Base-by-base conservation (phyloP, 192 early-diverging fungal genomes). In the Coemansia sp. region DNA sequence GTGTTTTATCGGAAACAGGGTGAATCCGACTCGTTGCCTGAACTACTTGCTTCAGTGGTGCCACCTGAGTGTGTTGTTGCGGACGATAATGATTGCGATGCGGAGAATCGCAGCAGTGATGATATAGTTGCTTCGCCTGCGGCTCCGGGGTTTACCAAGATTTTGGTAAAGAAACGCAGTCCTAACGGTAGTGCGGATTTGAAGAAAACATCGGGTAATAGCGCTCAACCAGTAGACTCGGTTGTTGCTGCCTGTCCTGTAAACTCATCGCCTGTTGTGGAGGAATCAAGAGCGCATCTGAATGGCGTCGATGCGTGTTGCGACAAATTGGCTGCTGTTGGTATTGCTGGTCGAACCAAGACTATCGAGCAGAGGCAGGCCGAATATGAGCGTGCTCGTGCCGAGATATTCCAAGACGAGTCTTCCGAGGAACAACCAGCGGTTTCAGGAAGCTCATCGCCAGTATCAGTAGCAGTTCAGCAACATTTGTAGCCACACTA, bases 401-500 rank as follows among this genome's bases (percentile, higher is more conserved):
- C 75, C 26, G 75, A 64, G 40, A 77, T 77, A 4, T 77, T 77
- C 62, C 75, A 72, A 35, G 75, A 72, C 13, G 17, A 65, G 32
- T 37, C 14, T n/a, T 5, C 44, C 26, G 14, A 44, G 13, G 7
- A 50, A 8, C 49, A 21, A 7, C 9, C 33, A 3, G 19, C 32
- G 60, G 8, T 10, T 8, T 43, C 53, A 14, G 28, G 42, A 35
- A 33, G 55, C 55, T 44, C 64, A n/a, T 49, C 39, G 49, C 49
- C 49, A 23, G 19, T 10, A 19, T 3, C 42, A 11, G 16, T 13
- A 16, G 14, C 42, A 6, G 49, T 19, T 50, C 19, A 9, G 33
- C 64, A 30, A 49, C 47, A 52, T 16, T 33, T 32, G 11, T 65
- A 7, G 14, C 35, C 7, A 46, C 28, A 47, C 35, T 52, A 35